Percentiles rank a stretch among this genome's conserved stretches.
phyloP scores from a whole-genome alignment of 2,329 filamentous ascomycete genomes.

The Scleromitrula shiraiana region DNA sequence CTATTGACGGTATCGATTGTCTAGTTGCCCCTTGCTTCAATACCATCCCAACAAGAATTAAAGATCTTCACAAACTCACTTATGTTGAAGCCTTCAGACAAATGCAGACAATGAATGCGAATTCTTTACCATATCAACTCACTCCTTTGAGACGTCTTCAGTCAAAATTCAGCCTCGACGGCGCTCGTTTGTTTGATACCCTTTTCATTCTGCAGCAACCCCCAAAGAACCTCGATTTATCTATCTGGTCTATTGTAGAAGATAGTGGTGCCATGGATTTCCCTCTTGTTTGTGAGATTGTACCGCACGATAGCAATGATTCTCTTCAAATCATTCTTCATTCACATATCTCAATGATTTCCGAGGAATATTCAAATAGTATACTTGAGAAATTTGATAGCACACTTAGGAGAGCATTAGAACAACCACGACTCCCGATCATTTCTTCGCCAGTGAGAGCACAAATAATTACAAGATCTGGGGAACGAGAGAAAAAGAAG shows the following conservation, averaged over 20 bases:
- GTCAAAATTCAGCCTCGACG: constrained; percentile 36
- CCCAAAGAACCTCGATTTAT: constrained; percentile 44
- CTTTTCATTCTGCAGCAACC: constrained; percentile 71
- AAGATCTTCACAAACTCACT: constrained; percentile 44
- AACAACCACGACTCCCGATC: constrained; percentile 25
- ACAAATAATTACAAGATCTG: constrained; percentile 14
- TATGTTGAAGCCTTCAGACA: constrained; percentile 28
- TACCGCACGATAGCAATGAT: constrained; percentile 46
- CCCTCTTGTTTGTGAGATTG: constrained; percentile 69
- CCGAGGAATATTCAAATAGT: constrained; percentile 12
- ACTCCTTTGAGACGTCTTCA: constrained; percentile 69
- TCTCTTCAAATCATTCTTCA: constrained; percentile 54
- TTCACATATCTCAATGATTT: constrained; percentile 41
- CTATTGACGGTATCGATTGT: constrained; percentile 56
- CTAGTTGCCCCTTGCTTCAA: constrained; percentile 92
- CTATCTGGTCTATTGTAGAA: constrained; percentile 47
- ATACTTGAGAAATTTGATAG: constrained; percentile 21
- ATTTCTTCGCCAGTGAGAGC: constrained; percentile 17
- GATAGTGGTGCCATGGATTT: constrained; percentile 64
- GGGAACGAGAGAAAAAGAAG: background rate
- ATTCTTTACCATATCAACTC: constrained; percentile 61
- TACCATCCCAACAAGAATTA: constrained; percentile 66
- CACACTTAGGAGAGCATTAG: constrained; percentile 19
- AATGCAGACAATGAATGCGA: constrained; percentile 42
- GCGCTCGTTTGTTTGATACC: constrained; percentile 64